Base-by-base conservation (phyloP, 1,284 basidiomycete genomes). In the Cryptococcus sp. region DNA sequence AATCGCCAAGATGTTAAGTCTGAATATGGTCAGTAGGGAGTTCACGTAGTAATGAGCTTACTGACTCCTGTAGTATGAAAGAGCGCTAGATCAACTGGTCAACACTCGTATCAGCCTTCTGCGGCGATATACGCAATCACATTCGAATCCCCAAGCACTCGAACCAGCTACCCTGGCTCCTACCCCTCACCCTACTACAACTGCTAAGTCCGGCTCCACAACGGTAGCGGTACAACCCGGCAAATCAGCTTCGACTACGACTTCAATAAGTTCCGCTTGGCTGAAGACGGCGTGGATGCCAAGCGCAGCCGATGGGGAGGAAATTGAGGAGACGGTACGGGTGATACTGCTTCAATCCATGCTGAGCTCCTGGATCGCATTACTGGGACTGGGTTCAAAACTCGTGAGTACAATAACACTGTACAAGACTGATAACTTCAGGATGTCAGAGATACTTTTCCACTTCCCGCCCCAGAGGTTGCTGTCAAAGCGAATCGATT, bases 1-100 rank as follows among this genome's bases (percentile, higher is more conserved):
- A 3, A 57, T 61, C 2, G 15, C 44, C 5, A 65, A 60, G 46
- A 61, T 58, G 34, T 11, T 70, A 10, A 37, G 48, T 2, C 32
- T 71, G 15, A 13, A 33, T 14, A 53, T 41, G 44, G 46, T 47
- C 30, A 13, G 52, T 46, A 13, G 15, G 43, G n/a, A 11, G 8
- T 6, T 38, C 6, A n/a, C 47, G 32, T 32, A 32, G 34, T 7
- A 8, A 13, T 11, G 23, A 30, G 32, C 23, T 23, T 32, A 32
- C 47, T 49, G 13, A 32, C 2, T 49, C 7, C 13, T 34, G 7
- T 32, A 49, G 47, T 34, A 49, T 49, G 6, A 23, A 8, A 3
- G 23, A 34, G 47, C 47, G 8, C 3, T 49, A 4, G 47, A 49
- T 11, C 23, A 11, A 11, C 15, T 49, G 1, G 47, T 33, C 7